phyloP scores from a whole-genome alignment of 2,329 filamentous ascomycete genomes.

The Colletotrichum filicis region DNA sequence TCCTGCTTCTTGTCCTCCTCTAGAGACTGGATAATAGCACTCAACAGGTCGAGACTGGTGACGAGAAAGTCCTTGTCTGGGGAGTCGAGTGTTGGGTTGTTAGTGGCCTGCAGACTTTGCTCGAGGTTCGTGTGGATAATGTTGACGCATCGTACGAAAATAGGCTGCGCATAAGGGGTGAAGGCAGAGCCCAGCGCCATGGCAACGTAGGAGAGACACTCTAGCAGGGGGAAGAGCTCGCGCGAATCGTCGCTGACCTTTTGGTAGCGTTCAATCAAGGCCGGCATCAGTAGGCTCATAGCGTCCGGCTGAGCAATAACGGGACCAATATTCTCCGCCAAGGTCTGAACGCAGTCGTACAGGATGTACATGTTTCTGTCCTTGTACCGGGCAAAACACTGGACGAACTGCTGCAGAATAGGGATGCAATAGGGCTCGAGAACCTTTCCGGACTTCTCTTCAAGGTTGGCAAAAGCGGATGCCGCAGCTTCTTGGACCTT shows the following conservation, averaged over 20 bases:
- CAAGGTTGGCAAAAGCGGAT: conserved; percentile 94
- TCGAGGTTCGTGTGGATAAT: conserved; percentile 94
- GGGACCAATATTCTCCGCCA: conserved; percentile 90
- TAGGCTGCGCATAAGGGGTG: conserved; percentile 83
- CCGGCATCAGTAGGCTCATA: conserved; percentile 90
- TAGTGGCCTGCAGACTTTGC: conserved; percentile 76
- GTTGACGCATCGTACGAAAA: conserved; percentile 88
- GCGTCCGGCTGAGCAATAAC: conserved; percentile 83
- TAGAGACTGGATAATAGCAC: conserved; percentile 91
- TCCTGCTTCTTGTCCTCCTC: conserved; percentile 78
- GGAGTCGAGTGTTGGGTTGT: conserved; percentile 75
- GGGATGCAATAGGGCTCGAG: conserved; percentile 88
- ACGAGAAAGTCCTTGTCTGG: conserved; percentile 98
- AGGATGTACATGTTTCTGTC: conserved; percentile 99
- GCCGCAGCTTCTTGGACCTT: conserved; percentile 96
- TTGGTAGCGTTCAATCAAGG: conserved; percentile 88
- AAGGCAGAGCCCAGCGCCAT: conserved; percentile 86
- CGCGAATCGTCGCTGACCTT: conserved; percentile 88
- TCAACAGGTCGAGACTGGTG: conserved; percentile 92
- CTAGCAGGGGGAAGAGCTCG: conserved; percentile 94
- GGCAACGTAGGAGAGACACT: conserved; percentile 94
- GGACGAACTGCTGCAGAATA: conserved; percentile 91
- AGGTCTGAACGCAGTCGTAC: conserved; percentile 97
- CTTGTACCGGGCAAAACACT: conserved; percentile 95
- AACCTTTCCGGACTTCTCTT: conserved; percentile 88